Conservation (phyloP, 768 basidiomycete genomes). For the Pisolithus sp. region DNA sequence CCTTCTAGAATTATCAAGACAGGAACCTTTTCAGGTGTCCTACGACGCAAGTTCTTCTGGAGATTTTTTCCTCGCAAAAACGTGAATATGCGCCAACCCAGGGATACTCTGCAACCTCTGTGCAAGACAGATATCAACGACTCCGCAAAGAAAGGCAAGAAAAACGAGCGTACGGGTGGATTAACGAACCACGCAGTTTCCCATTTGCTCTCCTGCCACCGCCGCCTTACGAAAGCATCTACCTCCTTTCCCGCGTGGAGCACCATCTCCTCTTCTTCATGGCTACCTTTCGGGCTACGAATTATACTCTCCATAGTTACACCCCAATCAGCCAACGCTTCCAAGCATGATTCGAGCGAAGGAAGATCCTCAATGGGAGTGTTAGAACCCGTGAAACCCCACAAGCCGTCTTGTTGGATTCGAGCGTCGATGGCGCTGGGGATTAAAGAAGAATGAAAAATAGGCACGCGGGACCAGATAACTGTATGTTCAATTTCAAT, state of each 20-base stretch:
- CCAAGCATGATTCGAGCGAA: constrained; percentile 48
- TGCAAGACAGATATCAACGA: background rate
- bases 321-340: constrained; percentile 65
- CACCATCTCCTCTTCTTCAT: constrained; percentile 48
- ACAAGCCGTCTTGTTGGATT: constrained; percentile 69
- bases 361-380: constrained; percentile 57
- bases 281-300: constrained; percentile 42
- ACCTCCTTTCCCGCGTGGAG: constrained; percentile 51
- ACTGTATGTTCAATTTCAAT: constrained; percentile 66
- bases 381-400: constrained; percentile 68
- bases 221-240: constrained; percentile 51
- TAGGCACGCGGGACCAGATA: constrained; percentile 71
- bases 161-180: constrained; percentile 55
- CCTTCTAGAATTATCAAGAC: background rate
- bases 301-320: constrained; percentile 57
- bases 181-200: constrained; percentile 93
- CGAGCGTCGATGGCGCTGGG: constrained; percentile 46
- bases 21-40: constrained; percentile 3
- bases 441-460: constrained; percentile 57
- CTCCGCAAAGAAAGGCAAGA: background rate
- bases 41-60: constrained; percentile 15
- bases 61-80: constrained; percentile 65
- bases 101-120: constrained; percentile 80
- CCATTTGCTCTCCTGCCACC: constrained; percentile 73
- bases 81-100: constrained; percentile 79